Evolutionary conservation across 208 protist species (phyloP).

Genomic region (Trypanosoma boissoni): DNA sequence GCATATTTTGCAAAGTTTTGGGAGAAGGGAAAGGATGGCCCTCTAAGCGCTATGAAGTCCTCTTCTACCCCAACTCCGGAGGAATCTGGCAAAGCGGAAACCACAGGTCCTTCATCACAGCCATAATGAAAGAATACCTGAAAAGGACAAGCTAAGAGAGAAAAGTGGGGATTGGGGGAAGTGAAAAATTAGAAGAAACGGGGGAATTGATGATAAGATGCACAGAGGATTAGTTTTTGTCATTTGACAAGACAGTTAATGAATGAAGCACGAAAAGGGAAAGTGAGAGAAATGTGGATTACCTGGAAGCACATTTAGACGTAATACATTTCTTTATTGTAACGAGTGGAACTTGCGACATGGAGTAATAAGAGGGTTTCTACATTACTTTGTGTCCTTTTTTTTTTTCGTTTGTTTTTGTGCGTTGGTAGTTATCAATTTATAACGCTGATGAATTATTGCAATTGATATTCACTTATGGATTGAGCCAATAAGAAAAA

Average conservation of each 20-base stretch:
- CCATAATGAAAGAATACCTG: background rate
- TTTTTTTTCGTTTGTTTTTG: too few relatives aligned
- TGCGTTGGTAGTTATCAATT: too few relatives aligned
- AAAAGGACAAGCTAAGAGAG: background rate
- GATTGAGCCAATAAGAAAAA: too few relatives aligned
- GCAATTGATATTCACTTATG: too few relatives aligned
- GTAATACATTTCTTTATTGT: too few relatives aligned
- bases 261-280: background rate
- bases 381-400: too few relatives aligned
- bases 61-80: background rate
- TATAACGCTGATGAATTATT: too few relatives aligned
- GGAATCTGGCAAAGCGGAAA: background rate
- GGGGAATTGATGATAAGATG: background rate
- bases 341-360: too few relatives aligned
- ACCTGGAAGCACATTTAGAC: too few relatives aligned
- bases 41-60: background rate
- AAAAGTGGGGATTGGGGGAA: background rate
- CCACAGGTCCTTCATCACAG: background rate
- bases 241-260: too few relatives aligned
- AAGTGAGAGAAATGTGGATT: background rate
- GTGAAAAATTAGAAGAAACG: background rate
- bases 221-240: too few relatives aligned
- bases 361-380: too few relatives aligned
- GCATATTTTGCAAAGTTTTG: slow-evolving; percentile 91
- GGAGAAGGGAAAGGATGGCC: slow-evolving; percentile 85